Evolutionary conservation across 1,284 basidiomycete genomes (phyloP).

Genomic region (Taiwanofungus camphoratus): DNA sequence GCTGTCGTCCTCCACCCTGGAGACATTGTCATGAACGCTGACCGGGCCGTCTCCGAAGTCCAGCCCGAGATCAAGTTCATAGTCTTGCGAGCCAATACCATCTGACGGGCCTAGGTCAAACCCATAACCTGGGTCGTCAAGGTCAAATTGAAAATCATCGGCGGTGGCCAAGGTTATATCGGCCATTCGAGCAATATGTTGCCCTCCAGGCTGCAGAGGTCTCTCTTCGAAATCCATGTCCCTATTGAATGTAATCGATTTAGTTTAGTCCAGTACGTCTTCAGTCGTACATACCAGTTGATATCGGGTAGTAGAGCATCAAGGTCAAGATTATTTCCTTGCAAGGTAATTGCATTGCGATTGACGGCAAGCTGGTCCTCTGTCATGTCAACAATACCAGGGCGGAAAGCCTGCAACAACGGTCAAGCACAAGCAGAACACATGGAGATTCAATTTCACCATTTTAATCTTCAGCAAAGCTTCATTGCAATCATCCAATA

Average conservation of each 20-base stretch:
- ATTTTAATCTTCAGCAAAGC: constrained; percentile 93
- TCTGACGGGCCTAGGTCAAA: constrained; percentile 73
- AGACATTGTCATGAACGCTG: constrained; percentile 25
- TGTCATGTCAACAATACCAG: constrained; percentile 90
- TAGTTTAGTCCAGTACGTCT: too few relatives aligned
- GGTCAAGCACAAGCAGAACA: constrained; percentile 1
- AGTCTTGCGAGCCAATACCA: constrained; percentile 85
- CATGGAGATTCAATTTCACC: constrained; percentile 40
- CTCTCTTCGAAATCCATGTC: constrained; percentile 71
- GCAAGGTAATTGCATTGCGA: constrained; percentile 83
- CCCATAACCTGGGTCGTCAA: constrained; percentile 50
- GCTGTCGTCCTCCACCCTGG: constrained; percentile 36
- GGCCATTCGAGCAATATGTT: constrained; percentile 75
- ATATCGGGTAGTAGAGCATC: constrained; percentile 80
- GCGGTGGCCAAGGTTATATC: constrained; percentile 79
- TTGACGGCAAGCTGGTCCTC: constrained; percentile 88
- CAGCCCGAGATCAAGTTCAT: constrained; percentile 65
- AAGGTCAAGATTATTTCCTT: constrained; percentile 66
- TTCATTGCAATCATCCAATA: constrained; percentile 97
- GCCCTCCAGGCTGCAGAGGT: constrained; percentile 59
- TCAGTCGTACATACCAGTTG: constrained; percentile 61
- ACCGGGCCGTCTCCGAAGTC: constrained; percentile 58
- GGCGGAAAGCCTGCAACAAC: constrained; percentile 78
- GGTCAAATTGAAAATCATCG: constrained; percentile 55
- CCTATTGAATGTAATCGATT: constrained; percentile 42